Evolutionary conservation across 345 rosid species (phyloP), one percentile per base, ranked within the genome.

Genomic region (Noccaea caerulescens): DNA sequence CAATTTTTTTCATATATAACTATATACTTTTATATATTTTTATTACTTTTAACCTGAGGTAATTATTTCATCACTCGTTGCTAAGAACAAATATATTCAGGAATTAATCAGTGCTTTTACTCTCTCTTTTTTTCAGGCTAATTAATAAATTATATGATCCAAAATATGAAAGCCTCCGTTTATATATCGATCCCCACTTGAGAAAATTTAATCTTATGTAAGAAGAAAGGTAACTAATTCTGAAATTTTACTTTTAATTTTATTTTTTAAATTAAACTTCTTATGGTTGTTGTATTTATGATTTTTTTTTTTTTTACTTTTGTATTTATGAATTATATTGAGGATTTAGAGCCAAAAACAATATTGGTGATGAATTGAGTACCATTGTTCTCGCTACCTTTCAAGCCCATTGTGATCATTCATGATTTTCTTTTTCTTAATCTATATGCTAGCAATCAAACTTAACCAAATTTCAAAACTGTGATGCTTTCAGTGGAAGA

Each of bases 111-210:
- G 45, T 43, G 23, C 2, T 72, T 42, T 41, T 37, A 10, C 27
- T 41, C 18, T 54, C 50, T 16, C 18, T 20, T 32, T 6, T 32
- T 63, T 45, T 64, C 71, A 72, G 76, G 71, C 1, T 45, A 4
- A 4, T 2, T 23, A 72, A 72, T 14, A 3, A 0, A 8, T 0
- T 64, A 3, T 72, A 72, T 56, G 36, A 6, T 64, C 58, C 42
- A 11, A 8, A 8, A 3, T 64, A 63, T 37, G 58, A 55, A 37
- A 45, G 50, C 20, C 58, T 72, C 8, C 65, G 76, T 25, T 14
- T 72, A 37, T 6, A 47, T 8, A 12, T 46, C 5, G 76, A 63
- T 23, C 76, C 76, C 1, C 55, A 63, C 49, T 13, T 72, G 62
- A 72, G 76, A 23, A 36, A 3, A 5, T 44, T 43, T 5, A 27